Conservation (phyloP, 371 early-diverging fungal species). For the Mortierella sp. region DNA sequence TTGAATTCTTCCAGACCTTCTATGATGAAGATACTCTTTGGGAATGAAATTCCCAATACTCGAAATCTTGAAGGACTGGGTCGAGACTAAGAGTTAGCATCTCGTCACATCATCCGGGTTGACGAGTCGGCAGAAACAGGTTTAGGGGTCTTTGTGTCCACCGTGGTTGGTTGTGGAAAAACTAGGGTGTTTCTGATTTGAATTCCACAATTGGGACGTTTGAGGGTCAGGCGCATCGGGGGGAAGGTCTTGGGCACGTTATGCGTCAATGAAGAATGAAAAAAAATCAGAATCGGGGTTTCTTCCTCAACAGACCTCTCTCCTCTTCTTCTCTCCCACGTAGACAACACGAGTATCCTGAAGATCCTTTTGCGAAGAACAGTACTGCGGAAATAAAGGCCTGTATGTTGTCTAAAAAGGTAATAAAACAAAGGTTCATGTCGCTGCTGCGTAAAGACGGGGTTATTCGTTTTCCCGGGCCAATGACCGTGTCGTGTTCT, state of each 20-base stretch:
- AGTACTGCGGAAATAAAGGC: not conserved
- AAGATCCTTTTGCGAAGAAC: not conserved
- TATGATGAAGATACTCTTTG: too few species aligned
- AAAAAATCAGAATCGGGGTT: not conserved
- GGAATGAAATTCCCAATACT: too few species aligned
- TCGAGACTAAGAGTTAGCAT: too few species aligned
- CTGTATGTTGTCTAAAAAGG: not conserved
- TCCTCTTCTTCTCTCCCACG: not conserved
- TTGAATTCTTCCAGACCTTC: too few species aligned
- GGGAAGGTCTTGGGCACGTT: not conserved
- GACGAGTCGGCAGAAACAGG: too few species aligned
- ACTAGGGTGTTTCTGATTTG: too few species aligned
- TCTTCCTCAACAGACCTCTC: not conserved
- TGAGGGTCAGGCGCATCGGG: not conserved
- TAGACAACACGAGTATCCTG: not conserved
- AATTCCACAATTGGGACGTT: not conserved
- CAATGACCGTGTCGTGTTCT: not conserved
- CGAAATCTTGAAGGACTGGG: too few species aligned
- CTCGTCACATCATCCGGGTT: too few species aligned
- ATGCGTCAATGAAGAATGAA: not conserved
- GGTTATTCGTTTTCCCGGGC: not conserved
- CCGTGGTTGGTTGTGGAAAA: too few species aligned
- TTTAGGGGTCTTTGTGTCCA: too few species aligned
- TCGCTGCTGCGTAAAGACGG: not conserved
- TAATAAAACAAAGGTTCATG: not conserved